Base-by-base conservation (phyloP, 2,329 filamentous ascomycete species). In the Clarireedia hainanense region DNA sequence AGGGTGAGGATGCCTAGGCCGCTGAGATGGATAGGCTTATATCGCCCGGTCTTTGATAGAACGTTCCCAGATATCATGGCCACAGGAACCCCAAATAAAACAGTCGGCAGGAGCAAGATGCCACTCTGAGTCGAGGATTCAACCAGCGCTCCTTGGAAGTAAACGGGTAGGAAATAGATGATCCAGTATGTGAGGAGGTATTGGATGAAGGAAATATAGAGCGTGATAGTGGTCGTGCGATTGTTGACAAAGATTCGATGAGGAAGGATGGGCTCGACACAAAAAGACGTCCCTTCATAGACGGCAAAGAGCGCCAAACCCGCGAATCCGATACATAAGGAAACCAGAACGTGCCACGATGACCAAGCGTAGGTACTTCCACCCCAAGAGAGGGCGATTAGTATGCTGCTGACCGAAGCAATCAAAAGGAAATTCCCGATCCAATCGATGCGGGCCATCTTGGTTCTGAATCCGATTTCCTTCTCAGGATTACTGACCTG, bases 71-170 rank as follows among this genome's bases (percentile, higher is more conserved):
- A 39, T 10, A 43, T 26, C 6, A 52, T 45, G 40, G 17, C 50
- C 20, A 52, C 45, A 17, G 50, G 50, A 6, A 52, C 23, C 26
- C 30, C 17, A 5, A 34, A 15, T 14, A 36, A 34, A 17, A 17
- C 46, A 15, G 69, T 60, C 0, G 81, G 80, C 52, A 84, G 77
- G 20, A 77, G 66, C 23, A 77, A 77, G 23, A 46, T 46, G 6
- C 43, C 43, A 42, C 34, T 26, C 12, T 17, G 17, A 14, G 15
- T 24, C 4, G 27, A 74, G 70, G 23, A 76, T 64, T 39, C 69
- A 67, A 27, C 23, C 52, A 69, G 68, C 58, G 77, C 69, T 37
- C 71, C 69, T 67, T 79, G 74, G 64, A 79, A 76, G 67, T 74
- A 78, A 51, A 77, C 67, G 5, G 76, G 75, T 10, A 77, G 65